Percentiles rank a stretch among this genome's conserved stretches.
phyloP scores from a whole-genome alignment of 306 rosid genomes.

The Cucurbita ficifolia region DNA sequence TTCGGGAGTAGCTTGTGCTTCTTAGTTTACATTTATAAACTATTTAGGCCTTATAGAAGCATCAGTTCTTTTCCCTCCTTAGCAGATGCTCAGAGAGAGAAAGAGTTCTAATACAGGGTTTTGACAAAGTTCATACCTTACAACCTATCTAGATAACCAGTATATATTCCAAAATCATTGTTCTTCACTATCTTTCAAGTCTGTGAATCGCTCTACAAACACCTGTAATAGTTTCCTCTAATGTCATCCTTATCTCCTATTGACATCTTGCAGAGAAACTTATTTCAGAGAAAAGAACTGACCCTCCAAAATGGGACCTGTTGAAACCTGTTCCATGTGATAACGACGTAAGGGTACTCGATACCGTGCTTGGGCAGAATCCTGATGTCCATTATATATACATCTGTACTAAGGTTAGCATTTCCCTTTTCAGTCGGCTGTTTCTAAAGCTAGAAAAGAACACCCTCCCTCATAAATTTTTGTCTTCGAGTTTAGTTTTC shows the following conservation, averaged over 20 bases:
- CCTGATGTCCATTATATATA: slow-evolving; percentile 69
- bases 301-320: slow-evolving; percentile 50
- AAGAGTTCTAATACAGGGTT: neutral
- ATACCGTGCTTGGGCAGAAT: slow-evolving; percentile 44
- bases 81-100: neutral
- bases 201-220: neutral
- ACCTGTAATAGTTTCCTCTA: neutral
- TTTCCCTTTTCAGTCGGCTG: neutral
- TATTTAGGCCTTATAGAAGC: too few relatives aligned
- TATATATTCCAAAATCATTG: neutral
- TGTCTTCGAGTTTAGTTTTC: neutral
- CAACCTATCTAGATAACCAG: neutral
- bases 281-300: slow-evolving; percentile 29
- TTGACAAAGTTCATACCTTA: neutral
- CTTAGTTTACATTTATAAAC: too few relatives aligned
- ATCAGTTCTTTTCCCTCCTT: neutral
- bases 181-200: neutral
- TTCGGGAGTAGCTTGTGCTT: too few relatives aligned
- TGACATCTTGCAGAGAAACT: slow-evolving; percentile 44
- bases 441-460: neutral
- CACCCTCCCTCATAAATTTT: neutral
- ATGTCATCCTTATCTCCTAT: neutral
- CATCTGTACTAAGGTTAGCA: slow-evolving; percentile 50
- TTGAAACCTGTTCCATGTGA: slow-evolving; percentile 54
- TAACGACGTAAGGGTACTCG: slow-evolving; percentile 46